A percentile compares a stretch with the other conserved stretches of the same genome.
phyloP scores from a whole-genome alignment of 2,329 filamentous ascomycete genomes.

The Stagonosporopsis cucurbitacearum region DNA sequence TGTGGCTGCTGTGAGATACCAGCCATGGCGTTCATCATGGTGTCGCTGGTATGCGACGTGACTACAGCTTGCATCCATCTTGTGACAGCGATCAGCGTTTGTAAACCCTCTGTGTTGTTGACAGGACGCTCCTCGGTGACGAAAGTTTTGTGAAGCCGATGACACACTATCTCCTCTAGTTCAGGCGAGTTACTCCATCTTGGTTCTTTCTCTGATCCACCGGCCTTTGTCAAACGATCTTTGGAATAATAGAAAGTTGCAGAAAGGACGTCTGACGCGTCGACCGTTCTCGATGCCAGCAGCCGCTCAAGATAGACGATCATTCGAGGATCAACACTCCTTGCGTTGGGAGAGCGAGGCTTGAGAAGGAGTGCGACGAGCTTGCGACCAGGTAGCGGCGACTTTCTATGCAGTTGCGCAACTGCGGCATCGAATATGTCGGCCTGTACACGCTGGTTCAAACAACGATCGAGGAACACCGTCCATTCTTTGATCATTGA shows the following conservation, averaged over 20 bases:
- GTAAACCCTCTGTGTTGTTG: constrained; percentile 39
- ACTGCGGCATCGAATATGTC: constrained; percentile 45
- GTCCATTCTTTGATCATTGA: constrained; percentile 44
- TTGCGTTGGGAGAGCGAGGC: constrained; percentile 36
- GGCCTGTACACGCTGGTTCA: constrained; percentile 40
- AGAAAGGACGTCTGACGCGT: constrained; percentile 45
- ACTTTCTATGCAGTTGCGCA: constrained; percentile 41
- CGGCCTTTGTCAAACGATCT: constrained; percentile 38
- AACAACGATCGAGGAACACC: constrained; percentile 44
- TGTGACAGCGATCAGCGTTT: constrained; percentile 39
- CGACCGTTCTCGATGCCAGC: constrained; percentile 40
- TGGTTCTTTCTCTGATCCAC: constrained; percentile 28
- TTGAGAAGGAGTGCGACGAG: constrained; percentile 45
- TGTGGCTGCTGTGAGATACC: constrained; percentile 56
- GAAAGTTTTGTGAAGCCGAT: constrained; percentile 47
- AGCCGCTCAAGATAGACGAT: constrained; percentile 46
- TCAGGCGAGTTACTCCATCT: constrained; percentile 45
- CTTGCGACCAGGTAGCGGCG: constrained; percentile 45
- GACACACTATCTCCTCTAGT: constrained; percentile 48
- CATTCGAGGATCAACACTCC: constrained; percentile 44
- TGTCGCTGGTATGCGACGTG: constrained; percentile 48
- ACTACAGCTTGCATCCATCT: constrained; percentile 51
- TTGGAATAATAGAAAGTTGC: constrained; percentile 45
- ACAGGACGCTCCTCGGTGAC: constrained; percentile 42
- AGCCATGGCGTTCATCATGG: constrained; percentile 49